Evolutionary conservation across 176 grass and related monocot species (phyloP).

Genomic region (Avena insularis): DNA sequence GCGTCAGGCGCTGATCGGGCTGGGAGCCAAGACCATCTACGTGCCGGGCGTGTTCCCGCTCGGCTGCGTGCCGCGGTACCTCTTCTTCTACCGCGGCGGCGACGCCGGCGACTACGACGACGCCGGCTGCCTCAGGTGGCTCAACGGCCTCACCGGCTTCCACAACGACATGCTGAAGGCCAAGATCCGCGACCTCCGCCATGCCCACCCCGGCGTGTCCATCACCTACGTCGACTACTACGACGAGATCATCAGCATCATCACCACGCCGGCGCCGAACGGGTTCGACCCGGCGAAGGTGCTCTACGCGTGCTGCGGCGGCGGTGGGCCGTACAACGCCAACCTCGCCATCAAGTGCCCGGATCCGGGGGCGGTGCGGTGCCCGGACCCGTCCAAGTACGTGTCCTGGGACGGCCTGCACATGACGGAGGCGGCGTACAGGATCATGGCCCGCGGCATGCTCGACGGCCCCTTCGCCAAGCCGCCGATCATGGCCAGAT

Average conservation of each 20-base stretch:
- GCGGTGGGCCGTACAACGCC: conserved; percentile 43
- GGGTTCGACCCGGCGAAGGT: neutral
- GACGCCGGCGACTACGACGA: neutral
- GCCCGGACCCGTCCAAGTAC: conserved; percentile 43
- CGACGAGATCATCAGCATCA: neutral
- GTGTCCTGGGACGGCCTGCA: conserved; percentile 59
- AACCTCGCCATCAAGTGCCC: conserved; percentile 41
- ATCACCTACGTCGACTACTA: conserved; percentile 53
- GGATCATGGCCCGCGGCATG: conserved; percentile 35
- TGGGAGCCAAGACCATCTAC: conserved; percentile 53
- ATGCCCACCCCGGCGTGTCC: conserved; percentile 18
- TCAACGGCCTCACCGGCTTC: conserved; percentile 37
- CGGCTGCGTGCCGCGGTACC: conserved; percentile 46
- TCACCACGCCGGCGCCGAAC: neutral
- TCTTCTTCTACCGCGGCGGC: conserved; percentile 39
- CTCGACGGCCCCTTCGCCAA: conserved; percentile 34
- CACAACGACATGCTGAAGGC: conserved; percentile 44
- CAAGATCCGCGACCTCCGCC: conserved; percentile 36
- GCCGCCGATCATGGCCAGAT: conserved; percentile 46
- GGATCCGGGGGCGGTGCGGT: conserved; percentile 24
- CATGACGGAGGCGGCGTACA: conserved; percentile 57
- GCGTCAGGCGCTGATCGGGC: conserved; percentile 27
- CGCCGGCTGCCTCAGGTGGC: conserved; percentile 42
- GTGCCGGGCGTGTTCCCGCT: conserved; percentile 56
- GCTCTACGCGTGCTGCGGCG: conserved; percentile 49